Conservation (phyloP, 768 basidiomycete species). For the Xerocomus spinulosus region DNA sequence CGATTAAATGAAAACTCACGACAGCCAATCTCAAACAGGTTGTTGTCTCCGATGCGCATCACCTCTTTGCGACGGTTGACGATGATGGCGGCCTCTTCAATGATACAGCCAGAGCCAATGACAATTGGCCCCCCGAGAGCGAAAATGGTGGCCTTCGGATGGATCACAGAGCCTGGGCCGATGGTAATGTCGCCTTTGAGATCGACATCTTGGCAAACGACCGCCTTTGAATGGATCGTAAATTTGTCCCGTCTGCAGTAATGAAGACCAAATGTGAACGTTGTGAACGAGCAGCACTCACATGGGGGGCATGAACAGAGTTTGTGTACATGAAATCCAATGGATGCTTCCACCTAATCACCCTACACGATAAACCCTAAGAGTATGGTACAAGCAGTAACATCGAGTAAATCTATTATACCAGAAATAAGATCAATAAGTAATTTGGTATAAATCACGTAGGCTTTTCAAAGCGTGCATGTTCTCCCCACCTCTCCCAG, state of each 20-base stretch:
- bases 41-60: constrained; percentile 92
- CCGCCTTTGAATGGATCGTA: constrained; percentile 84
- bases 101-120: constrained; percentile 82
- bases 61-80: constrained; percentile 87
- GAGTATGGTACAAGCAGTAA: constrained; percentile 17
- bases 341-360: background rate
- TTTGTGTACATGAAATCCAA: background rate
- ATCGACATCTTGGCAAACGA: constrained; percentile 92
- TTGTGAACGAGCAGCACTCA: too few relatives aligned
- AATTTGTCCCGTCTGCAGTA: constrained; percentile 73
- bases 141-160: constrained; percentile 92
- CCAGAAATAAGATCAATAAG: constrained; percentile 17
- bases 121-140: constrained; percentile 88
- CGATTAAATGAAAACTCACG: constrained; percentile 48
- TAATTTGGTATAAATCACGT: constrained; percentile 21
- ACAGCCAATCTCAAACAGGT: constrained; percentile 91
- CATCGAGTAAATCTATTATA: constrained; percentile 11
- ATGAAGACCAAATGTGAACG: background rate
- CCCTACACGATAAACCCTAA: constrained; percentile 5
- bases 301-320: constrained; percentile 28
- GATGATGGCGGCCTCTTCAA: constrained; percentile 88
- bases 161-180: constrained; percentile 85
- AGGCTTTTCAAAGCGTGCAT: constrained; percentile 24
- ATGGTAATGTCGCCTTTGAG: constrained; percentile 93
- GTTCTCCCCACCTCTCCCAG: constrained; percentile 44